Evolutionary conservation across 352 stramenopile genomes (phyloP).

Genomic region (Pythium phragmitis): DNA sequence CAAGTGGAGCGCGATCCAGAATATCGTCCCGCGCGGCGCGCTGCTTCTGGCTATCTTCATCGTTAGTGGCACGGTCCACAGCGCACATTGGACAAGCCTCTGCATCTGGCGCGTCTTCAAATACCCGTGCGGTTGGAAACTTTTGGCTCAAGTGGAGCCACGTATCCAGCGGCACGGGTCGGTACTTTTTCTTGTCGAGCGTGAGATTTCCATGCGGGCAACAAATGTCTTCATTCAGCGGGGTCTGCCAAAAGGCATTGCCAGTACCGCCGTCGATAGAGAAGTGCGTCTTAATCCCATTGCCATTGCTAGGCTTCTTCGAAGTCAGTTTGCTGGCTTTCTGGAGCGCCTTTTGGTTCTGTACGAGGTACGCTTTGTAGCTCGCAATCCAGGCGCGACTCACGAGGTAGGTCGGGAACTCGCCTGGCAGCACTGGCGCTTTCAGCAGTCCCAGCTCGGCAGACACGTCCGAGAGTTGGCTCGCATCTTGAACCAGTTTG

Average conservation of each 20-base stretch:
- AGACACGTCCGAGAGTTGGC: conserved; percentile 48
- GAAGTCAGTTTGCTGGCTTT: conserved; percentile 25
- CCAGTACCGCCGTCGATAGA: conserved; percentile 13
- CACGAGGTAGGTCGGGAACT: conserved; percentile 45
- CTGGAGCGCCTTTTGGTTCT: conserved; percentile 48
- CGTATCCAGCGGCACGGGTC: conserved; percentile 40
- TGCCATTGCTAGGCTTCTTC: conserved; percentile 27
- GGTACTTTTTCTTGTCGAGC: conserved; percentile 71
- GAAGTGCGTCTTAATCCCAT: conserved; percentile 27
- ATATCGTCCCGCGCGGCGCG: conserved; percentile 58
- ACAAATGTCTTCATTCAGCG: conserved; percentile 74
- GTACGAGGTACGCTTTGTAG: conserved; percentile 63
- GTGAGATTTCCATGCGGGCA: conserved; percentile 66
- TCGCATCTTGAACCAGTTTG: conserved; percentile 52
- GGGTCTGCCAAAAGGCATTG: conserved; percentile 34
- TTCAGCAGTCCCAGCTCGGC: conserved; percentile 58
- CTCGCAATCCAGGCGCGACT: conserved; percentile 69
- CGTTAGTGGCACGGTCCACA: conserved; percentile 44
- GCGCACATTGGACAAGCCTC: conserved; percentile 55
- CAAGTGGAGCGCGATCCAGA: conserved; percentile 46
- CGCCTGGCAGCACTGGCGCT: conserved; percentile 26
- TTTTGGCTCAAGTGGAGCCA: conserved; percentile 70
- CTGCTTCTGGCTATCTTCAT: conserved; percentile 47
- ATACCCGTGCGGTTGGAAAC: conserved; percentile 45
- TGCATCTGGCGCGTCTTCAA: conserved; percentile 27